These are phyloP conservation scores for Blastobotrys apis DNA, from an alignment of 1,139 yeast genomes.

Conservation along the genomic window DNA sequence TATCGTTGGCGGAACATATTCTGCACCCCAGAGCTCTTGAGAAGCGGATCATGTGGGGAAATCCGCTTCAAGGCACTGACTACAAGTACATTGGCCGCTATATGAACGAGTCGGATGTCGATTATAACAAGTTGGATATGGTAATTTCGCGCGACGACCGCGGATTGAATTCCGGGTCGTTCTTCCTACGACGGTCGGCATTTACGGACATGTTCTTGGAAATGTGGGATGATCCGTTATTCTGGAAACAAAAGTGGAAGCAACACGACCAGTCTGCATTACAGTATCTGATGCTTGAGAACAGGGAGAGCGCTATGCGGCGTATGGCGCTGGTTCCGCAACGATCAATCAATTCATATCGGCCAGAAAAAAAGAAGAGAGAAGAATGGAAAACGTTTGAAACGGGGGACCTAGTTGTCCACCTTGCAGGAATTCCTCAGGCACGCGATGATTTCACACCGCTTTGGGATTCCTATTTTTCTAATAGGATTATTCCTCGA, in stretches of 20 bases:
- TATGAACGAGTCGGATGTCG: constrained; percentile 21
- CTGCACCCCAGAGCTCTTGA: constrained; percentile 29
- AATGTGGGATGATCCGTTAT: constrained; percentile 6
- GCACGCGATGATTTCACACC: background rate
- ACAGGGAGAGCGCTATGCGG: background rate
- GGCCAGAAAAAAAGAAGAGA: background rate
- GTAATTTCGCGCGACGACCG: constrained; percentile 29
- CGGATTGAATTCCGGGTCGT: constrained; percentile 37
- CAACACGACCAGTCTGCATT: constrained; percentile 3
- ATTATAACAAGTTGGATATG: constrained; percentile 23
- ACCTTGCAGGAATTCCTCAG: constrained; percentile 1
- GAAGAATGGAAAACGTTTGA: background rate
- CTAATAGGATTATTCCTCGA: background rate
- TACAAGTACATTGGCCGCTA: constrained; percentile 23
- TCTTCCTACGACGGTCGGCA: constrained; percentile 29
- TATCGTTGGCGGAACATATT: constrained; percentile 31
- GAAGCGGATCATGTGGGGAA: constrained; percentile 25
- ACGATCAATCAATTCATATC: constrained; percentile 3
- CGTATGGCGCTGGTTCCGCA: constrained; percentile 1
- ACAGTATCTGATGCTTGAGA: background rate
- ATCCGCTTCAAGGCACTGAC: constrained; percentile 20
- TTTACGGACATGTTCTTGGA: constrained; percentile 1
- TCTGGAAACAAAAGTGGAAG: background rate
- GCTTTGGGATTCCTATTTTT: background rate
- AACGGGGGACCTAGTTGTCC: constrained; percentile 1